phyloP scores from a whole-genome alignment of 208 protist genomes.

The Crithidia acanthocephali region DNA sequence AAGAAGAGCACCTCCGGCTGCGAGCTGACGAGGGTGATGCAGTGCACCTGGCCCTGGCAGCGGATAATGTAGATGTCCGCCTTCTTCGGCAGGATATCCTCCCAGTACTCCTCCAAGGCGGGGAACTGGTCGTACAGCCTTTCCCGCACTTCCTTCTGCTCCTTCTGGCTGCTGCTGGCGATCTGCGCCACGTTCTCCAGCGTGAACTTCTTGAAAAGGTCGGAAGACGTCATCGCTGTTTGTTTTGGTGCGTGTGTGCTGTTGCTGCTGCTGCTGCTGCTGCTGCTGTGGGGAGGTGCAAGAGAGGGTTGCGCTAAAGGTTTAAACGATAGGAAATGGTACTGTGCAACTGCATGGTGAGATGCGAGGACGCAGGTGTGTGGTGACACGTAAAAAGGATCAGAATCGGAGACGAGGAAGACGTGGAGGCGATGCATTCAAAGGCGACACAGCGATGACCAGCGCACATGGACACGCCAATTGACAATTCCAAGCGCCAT shows the following conservation, averaged over 20 bases:
- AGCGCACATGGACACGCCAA: too few relatives aligned
- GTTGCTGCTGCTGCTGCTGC: background rate
- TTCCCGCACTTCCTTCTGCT: constrained; percentile 91
- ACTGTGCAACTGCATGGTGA: too few relatives aligned
- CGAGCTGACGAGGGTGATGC: constrained; percentile 90
- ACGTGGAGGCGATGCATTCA: too few relatives aligned
- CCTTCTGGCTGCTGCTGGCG: constrained; percentile 83
- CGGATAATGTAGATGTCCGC: constrained; percentile 92
- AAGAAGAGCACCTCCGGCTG: constrained; percentile 97
- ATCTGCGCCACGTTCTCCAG: constrained; percentile 90
- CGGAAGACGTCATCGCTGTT: constrained; percentile 41
- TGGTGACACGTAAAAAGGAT: too few relatives aligned
- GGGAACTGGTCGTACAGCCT: constrained; percentile 90
- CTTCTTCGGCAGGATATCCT: constrained; percentile 96
- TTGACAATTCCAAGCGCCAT: too few relatives aligned
- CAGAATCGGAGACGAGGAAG: too few relatives aligned
- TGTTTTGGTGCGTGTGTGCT: background rate
- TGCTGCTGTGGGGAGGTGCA: too few relatives aligned
- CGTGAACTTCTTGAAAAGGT: constrained; percentile 94
- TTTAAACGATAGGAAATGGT: too few relatives aligned
- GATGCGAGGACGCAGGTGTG: too few relatives aligned
- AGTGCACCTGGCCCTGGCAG: constrained; percentile 93
- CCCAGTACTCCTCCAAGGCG: constrained; percentile 80
- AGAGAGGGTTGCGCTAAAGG: too few relatives aligned
- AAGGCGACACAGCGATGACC: too few relatives aligned